Evolutionary conservation across 1,284 basidiomycete genomes (phyloP).

Genomic region (Ceratobasidium sp.): DNA sequence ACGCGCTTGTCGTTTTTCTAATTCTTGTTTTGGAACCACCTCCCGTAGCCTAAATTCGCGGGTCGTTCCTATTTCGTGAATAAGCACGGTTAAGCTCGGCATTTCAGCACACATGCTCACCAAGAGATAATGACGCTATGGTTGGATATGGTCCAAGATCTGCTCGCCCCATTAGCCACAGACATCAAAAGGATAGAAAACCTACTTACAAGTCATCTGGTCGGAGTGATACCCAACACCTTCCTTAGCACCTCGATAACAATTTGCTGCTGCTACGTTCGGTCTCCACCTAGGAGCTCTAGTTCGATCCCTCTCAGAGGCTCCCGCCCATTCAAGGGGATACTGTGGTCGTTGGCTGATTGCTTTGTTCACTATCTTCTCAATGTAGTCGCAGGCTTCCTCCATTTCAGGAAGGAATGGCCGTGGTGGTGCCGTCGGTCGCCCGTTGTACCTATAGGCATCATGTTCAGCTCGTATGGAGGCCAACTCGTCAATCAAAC

Average conservation of each 20-base stretch:
- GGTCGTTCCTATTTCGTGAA: slow-evolving; percentile 68
- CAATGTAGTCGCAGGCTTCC: slow-evolving; percentile 81
- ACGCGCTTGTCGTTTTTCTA: slow-evolving; percentile 67
- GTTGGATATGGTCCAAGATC: slow-evolving; percentile 93
- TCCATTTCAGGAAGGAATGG: slow-evolving; percentile 80
- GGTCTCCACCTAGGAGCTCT: slow-evolving; percentile 74
- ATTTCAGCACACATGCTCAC: slow-evolving; percentile 59
- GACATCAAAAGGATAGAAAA: background rate
- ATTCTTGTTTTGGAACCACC: slow-evolving; percentile 72
- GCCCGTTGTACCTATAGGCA: slow-evolving; percentile 80
- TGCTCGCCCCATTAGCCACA: slow-evolving; percentile 66
- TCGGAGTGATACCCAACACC: slow-evolving; percentile 89
- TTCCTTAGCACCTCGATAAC: slow-evolving; percentile 86
- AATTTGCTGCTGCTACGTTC: slow-evolving; percentile 92
- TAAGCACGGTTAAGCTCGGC: slow-evolving; percentile 35
- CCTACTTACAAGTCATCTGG: slow-evolving; percentile 59
- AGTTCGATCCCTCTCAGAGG: slow-evolving; percentile 53
- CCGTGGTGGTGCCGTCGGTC: slow-evolving; percentile 68
- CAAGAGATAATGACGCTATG: slow-evolving; percentile 93
- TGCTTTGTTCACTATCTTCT: slow-evolving; percentile 81
- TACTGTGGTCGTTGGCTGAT: slow-evolving; percentile 73
- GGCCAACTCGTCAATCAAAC: slow-evolving; percentile 36
- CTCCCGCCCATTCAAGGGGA: slow-evolving; percentile 79
- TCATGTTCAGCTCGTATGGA: background rate
- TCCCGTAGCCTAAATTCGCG: slow-evolving; percentile 84